Base-by-base conservation (phyloP, 2,329 filamentous ascomycete species). In the Leptographium lundbergii region DNA sequence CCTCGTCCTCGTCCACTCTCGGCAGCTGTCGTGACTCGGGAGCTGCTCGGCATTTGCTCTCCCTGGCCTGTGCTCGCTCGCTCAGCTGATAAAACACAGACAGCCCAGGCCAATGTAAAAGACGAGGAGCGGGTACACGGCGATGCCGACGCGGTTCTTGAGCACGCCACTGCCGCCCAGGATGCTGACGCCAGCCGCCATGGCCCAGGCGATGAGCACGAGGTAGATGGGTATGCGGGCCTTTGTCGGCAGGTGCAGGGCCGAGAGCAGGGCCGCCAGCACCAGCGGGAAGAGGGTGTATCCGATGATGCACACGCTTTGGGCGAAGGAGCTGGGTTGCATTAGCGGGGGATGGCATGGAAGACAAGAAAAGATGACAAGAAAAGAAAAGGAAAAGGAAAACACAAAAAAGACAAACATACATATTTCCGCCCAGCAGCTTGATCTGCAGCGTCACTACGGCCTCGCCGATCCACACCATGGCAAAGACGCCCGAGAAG, bases 401-500 rank as follows among this genome's bases (percentile, higher is more conserved):
- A n/a, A 7, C 2, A 3, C 29, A n/a, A 52, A 13, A 66, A 22
- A 13, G 19, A 39, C 6, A 52, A 9, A 66, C 91, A 74, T 77
- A 97, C 92, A 99, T 96, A 76, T 94, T 96, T 53, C 94, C 94
- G 61, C 94, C 94, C 61, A 99, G 75, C 66, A 99, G 77, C 76
- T 95, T 96, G 72, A 99, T 97, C 79, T 99, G 94, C 69, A 95
- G 74, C n/a, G 94, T 99, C 61, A 99, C 94, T 4, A 96, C 87
- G 1, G 91, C 91, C 76, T 97, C 91, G 32, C 91, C 94, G 60
- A 99, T 85, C 94, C 94, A 99, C 58, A 99, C 87, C 74, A 95
- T 88, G 54, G 91, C 90, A 74, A 99, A 99, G 53, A 99, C 91
- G 4, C 94, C 94, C 42, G 90, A 95, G 71, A 99, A 99, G 32